These are phyloP conservation scores for Alternaria sp. DNA, from an alignment of 2,329 filamentous ascomycete genomes.

Conservation along the genomic window DNA sequence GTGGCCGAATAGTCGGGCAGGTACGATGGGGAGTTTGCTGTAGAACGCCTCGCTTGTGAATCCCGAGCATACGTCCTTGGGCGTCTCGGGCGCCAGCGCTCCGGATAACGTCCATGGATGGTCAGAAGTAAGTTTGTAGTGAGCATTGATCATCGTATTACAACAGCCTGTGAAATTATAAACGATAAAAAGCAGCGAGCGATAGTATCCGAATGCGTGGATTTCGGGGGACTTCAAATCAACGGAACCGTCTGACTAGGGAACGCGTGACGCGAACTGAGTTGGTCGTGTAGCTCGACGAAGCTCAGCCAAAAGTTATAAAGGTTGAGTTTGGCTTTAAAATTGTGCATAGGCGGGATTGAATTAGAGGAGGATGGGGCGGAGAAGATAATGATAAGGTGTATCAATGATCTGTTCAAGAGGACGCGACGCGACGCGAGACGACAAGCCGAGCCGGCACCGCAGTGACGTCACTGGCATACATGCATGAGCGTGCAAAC, in stretches of 20 bases:
- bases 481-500: neutral
- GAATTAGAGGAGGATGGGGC: too few relatives aligned
- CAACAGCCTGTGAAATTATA: too few relatives aligned
- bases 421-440: neutral
- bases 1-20: neutral
- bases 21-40: neutral
- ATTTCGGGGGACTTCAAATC: too few relatives aligned
- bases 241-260: too few relatives aligned
- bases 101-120: neutral
- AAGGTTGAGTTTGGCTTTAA: neutral
- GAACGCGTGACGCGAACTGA: neutral
- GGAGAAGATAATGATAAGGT: neutral
- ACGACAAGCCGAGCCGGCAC: neutral
- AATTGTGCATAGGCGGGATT: neutral
- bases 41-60: neutral
- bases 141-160: too few relatives aligned
- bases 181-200: neutral
- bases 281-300: neutral
- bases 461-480: neutral
- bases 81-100: neutral
- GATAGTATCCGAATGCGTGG: too few relatives aligned
- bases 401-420: neutral
- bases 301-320: neutral
- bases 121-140: neutral
- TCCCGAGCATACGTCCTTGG: neutral